Evolutionary conservation across 306 rosid genomes (phyloP).

Genomic region (Abrus precatorius): DNA sequence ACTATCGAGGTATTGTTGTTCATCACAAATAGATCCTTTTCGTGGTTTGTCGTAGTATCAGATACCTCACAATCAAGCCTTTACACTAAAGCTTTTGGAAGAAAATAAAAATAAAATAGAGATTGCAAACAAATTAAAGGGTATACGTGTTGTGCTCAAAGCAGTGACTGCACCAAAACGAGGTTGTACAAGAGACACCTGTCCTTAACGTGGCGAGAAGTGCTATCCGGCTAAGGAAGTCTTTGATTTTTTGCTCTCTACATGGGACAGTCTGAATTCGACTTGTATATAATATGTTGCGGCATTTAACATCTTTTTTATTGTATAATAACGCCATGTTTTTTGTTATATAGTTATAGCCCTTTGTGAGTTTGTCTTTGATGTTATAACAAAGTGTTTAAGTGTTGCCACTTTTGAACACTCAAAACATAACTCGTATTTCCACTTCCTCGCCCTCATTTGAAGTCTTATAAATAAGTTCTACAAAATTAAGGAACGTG

Average conservation of each 20-base stretch:
- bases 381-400: background rate
- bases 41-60: constrained; percentile 37
- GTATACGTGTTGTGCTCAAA: constrained; percentile 51
- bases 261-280: background rate
- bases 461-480: background rate
- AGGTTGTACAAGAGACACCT: constrained; percentile 50
- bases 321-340: background rate
- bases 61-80: constrained; percentile 21
- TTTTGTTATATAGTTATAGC: constrained; percentile 8
- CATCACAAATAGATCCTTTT: constrained; percentile 3
- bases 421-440: background rate
- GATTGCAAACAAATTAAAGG: background rate
- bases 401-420: constrained; percentile 1
- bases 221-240: background rate
- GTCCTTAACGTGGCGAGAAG: constrained; percentile 56
- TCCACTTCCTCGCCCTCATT: background rate
- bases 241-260: background rate
- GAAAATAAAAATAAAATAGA: background rate
- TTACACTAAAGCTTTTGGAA: background rate
- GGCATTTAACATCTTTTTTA: constrained; percentile 12
- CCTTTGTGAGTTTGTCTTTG: background rate
- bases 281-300: background rate
- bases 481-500: background rate
- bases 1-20: constrained; percentile 13
- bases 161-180: background rate